A percentile compares a stretch with the other conserved stretches of the same genome.
Conservation (phyloP, 495 filamentous ascomycete species). For the Penicillium steckii region DNA sequence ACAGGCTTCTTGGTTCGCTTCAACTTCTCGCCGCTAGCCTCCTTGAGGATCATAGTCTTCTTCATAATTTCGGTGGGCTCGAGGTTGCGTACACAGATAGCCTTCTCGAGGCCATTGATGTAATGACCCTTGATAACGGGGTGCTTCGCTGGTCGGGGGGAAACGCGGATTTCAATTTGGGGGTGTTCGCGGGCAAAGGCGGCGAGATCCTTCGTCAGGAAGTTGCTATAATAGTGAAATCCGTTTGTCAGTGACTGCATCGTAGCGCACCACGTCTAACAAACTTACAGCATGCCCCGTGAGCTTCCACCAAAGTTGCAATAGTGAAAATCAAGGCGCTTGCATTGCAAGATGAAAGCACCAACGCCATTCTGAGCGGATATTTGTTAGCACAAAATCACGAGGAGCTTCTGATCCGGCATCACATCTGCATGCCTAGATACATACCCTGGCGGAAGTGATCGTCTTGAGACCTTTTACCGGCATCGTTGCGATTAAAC, state of each 20-base stretch:
- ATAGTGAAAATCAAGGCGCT: constrained; percentile 91
- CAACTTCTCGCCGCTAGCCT: constrained; percentile 84
- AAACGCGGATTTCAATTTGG: constrained; percentile 86
- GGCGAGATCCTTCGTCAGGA: constrained; percentile 73
- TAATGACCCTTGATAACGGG: constrained; percentile 85
- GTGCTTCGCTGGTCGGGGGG: constrained; percentile 82
- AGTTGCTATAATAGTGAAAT: constrained; percentile 56
- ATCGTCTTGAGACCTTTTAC: constrained; percentile 56
- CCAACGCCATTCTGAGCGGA: constrained; percentile 82
- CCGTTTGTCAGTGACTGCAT: background rate
- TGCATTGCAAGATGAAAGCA: constrained; percentile 96
- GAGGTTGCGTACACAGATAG: constrained; percentile 85
- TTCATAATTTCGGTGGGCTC: constrained; percentile 74
- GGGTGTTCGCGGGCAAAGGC: constrained; percentile 77
- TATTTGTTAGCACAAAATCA: background rate
- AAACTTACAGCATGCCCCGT: constrained; percentile 89
- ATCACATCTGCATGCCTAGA: background rate
- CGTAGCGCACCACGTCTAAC: too few species aligned
- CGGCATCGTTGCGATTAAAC: constrained; percentile 56
- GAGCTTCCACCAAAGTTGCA: constrained; percentile 94
- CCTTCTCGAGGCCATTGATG: constrained; percentile 84
- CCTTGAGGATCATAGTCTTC: constrained; percentile 76
- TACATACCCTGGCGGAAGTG: constrained; percentile 39
- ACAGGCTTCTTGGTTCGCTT: constrained; percentile 79
- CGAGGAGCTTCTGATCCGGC: too few species aligned